Evolutionary conservation across 306 rosid species (phyloP).

Genomic region (Herpetospermum pedunculosum): DNA sequence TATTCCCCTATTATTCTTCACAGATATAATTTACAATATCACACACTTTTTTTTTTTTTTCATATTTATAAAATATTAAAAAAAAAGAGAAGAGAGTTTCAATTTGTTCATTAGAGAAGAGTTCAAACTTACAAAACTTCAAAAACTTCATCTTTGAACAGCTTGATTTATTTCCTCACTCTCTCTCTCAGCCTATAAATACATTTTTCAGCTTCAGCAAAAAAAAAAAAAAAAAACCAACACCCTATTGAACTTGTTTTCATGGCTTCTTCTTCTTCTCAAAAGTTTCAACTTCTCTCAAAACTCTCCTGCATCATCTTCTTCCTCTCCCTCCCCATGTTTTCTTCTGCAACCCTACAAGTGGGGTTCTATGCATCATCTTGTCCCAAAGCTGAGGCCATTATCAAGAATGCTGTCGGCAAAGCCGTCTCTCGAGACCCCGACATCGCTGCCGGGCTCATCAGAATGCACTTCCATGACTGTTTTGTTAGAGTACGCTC

Average conservation of each 20-base stretch:
- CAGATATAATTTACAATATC: no score
- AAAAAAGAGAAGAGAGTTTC: no score
- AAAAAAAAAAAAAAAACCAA: not conserved
- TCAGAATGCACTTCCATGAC: constrained; percentile 36
- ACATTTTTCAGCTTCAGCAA: not conserved
- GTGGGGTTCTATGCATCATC: constrained; percentile 16
- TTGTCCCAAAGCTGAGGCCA: constrained; percentile 22
- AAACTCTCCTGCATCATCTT: not conserved
- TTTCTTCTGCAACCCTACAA: not conserved
- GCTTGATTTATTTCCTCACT: not conserved
- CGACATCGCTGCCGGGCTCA: constrained; percentile 27
- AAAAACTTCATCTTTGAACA: not conserved
- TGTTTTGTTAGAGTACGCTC: constrained; percentile 31
- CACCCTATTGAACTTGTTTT: no score
- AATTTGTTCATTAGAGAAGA: not conserved
- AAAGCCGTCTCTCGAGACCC: constrained; percentile 22
- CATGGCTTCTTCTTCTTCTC: not conserved
- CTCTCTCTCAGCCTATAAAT: not conserved
- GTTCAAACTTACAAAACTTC: not conserved
- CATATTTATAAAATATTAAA: no score
- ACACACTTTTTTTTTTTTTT: no score
- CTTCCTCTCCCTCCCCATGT: not conserved
- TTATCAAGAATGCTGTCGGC: constrained; percentile 18
- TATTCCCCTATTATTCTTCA: no score
- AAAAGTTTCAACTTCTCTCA: not conserved